Evolutionary conservation across 1,284 basidiomycete genomes (phyloP).

Genomic region (Sporisorium graminicola): DNA sequence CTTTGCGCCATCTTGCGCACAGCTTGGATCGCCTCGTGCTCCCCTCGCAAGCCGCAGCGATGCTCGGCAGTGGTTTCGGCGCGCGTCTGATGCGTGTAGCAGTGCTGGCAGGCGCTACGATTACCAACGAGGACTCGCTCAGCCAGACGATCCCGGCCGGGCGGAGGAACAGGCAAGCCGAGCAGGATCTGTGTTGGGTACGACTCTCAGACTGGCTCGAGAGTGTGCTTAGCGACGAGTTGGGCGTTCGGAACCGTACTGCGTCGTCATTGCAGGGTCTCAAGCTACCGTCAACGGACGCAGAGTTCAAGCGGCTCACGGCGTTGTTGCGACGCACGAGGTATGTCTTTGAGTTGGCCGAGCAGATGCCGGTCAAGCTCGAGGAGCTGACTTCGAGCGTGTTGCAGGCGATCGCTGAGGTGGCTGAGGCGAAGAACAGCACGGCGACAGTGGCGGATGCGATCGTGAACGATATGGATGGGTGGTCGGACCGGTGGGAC

Average conservation of each 20-base stretch:
- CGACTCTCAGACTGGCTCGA: conserved; percentile 52
- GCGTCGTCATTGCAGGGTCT: conserved; percentile 8
- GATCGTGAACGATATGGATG: conserved; percentile 13
- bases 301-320: conserved; percentile 31
- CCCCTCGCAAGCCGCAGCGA: conserved; percentile 53
- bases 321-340: conserved; percentile 24
- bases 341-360: conserved; percentile 34
- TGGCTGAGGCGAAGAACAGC: conserved; percentile 4
- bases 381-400: conserved; percentile 30
- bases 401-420: conserved; percentile 26
- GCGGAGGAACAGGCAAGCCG: conserved; percentile 22
- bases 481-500: conserved; percentile 36
- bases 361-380: conserved; percentile 38
- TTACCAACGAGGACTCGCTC: conserved; percentile 49
- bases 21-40: conserved; percentile 47
- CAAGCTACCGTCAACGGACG: conserved; percentile 27
- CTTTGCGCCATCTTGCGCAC: conserved; percentile 49
- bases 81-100: conserved; percentile 48
- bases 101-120: conserved; percentile 41
- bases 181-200: conserved; percentile 49
- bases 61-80: conserved; percentile 43
- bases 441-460: neutral
- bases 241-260: conserved; percentile 24
- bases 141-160: conserved; percentile 38
- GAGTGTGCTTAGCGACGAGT: conserved; percentile 49